These are phyloP conservation scores for Solanum sparsipilum DNA, from an alignment of 257 asterid species.

Conservation along the genomic window DNA sequence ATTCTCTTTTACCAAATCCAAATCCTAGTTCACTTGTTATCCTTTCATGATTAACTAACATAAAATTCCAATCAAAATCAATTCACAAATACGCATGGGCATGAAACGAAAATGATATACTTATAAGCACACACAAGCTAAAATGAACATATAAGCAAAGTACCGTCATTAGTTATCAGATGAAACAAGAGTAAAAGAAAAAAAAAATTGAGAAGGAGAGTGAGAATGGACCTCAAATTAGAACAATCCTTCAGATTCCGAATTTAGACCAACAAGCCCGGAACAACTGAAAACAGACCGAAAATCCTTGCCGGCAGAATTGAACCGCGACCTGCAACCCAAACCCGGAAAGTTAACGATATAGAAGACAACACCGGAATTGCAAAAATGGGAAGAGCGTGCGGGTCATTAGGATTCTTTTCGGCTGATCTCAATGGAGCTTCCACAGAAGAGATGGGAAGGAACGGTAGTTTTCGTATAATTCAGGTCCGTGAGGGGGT, in stretches of 20 bases:
- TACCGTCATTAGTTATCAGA: background rate
- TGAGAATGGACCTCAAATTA: background rate
- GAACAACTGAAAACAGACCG: background rate
- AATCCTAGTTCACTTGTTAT: background rate
- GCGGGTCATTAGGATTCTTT: background rate
- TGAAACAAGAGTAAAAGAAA: background rate
- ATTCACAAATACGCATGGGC: background rate
- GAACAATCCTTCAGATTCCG: background rate
- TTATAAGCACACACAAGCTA: background rate
- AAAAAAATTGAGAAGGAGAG: background rate
- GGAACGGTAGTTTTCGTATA: background rate
- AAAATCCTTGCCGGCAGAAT: background rate
- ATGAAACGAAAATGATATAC: background rate
- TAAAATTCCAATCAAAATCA: background rate
- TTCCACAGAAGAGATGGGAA: background rate
- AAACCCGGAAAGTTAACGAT: background rate
- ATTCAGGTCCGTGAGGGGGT: background rate
- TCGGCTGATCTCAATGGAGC: background rate
- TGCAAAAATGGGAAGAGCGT: background rate
- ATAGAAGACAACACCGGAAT: background rate
- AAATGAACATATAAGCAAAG: background rate
- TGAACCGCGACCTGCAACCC: background rate
- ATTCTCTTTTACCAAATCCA: background rate
- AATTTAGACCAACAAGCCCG: background rate
- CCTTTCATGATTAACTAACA: background rate